Base-by-base conservation (phyloP, 2,329 filamentous ascomycete species). In the Apiospora sp. region DNA sequence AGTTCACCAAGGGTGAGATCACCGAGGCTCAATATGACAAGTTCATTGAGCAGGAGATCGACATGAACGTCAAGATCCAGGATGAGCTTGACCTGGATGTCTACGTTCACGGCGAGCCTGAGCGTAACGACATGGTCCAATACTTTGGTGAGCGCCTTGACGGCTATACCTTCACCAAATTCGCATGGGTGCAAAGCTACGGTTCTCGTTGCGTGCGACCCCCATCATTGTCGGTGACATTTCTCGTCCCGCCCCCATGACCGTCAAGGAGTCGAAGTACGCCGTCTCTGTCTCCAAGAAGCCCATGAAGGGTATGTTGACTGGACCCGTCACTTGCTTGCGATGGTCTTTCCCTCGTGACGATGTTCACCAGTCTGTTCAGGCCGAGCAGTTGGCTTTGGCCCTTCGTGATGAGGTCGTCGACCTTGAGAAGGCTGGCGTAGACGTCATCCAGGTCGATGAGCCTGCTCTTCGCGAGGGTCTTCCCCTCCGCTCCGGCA, bases 261-360 rank as follows among this genome's bases (percentile, higher is more conserved):
- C 96, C 74, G 96, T 99, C 87, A 99, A 99, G 93, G 96, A 99
- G 91, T 97, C 94, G 86, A 98, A 98, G 90, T 99, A 98, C 87
- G 96, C 96, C 78, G 96, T 95, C 75, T 95, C 93, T 72, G 91
- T 98, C 85, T 96, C 95, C 84, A 96, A 93, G 89, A 98, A 98
- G 92, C 95, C 96, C 86, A 98, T 99, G 96, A 99, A 99, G 94
- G 96, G 96, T 85, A 99, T 99, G 96, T 92, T 99, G 84, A 99
- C 96, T 86, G 96, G 96, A 74, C 96, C 96, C 79, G 97, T 99
- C 88, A 99, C 96, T 82, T 99, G 96, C 88, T 89, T 99, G 80
- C 93, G 96, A 86, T 99, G 96, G 96, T 99, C 96, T 75, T 99
- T 98, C 94, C 96, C 96, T 81, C 96, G 96, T 94, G 96, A 98